phyloP scores from a whole-genome alignment of 2,329 filamentous ascomycete species.

The Triangularia setosa region DNA sequence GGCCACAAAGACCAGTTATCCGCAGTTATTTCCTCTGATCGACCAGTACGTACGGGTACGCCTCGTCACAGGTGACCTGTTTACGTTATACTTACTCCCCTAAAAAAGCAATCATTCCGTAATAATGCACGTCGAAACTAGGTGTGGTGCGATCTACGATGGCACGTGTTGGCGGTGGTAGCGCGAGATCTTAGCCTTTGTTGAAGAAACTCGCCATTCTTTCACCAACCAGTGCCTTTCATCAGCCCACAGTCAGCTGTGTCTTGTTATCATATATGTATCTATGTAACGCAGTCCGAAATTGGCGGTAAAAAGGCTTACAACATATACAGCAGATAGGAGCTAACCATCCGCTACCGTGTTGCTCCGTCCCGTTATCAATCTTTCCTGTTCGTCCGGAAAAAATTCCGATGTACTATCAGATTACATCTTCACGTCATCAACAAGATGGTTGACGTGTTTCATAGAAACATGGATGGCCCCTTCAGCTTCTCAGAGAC shows the following conservation, averaged over 20 bases:
- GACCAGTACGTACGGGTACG: background rate
- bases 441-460: conserved; percentile 6
- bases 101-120: conserved; percentile 2
- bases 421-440: background rate
- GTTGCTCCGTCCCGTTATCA: background rate
- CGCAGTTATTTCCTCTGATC: background rate
- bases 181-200: conserved; percentile 17
- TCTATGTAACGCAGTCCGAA: background rate
- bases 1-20: background rate
- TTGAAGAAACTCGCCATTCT: background rate
- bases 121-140: conserved; percentile 2
- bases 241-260: background rate
- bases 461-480: conserved; percentile 2
- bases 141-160: conserved; percentile 7
- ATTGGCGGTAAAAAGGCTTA: background rate
- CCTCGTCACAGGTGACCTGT: background rate
- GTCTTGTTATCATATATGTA: background rate
- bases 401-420: background rate
- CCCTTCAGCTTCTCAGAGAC: background rate
- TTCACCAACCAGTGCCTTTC: background rate
- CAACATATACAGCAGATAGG: background rate
- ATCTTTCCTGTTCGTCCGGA: background rate
- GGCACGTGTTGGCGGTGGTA: conserved; percentile 15
- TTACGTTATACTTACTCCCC: background rate
- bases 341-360: background rate